These are phyloP conservation scores for Crithidia acanthocephali DNA, from an alignment of 208 protist genomes.

Conservation along the genomic window DNA sequence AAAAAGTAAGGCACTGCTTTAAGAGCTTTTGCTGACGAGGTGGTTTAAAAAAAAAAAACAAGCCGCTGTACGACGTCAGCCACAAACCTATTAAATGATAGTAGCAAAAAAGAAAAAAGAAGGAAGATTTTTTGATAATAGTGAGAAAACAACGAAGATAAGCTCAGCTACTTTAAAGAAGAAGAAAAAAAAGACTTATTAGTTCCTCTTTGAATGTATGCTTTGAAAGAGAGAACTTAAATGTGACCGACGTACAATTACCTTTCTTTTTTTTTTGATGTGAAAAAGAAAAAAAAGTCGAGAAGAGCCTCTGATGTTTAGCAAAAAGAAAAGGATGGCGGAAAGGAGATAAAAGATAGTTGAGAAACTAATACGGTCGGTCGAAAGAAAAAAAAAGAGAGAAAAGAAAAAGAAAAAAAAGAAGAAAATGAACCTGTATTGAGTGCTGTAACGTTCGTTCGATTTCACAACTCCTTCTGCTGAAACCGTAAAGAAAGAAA, in stretches of 20 bases:
- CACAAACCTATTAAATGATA: background rate
- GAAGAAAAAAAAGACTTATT: too few relatives aligned
- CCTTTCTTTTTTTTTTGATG: too few relatives aligned
- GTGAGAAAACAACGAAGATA: too few relatives aligned
- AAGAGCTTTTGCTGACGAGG: background rate
- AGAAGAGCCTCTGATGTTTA: too few relatives aligned
- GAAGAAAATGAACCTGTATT: background rate
- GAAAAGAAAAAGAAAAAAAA: constrained; percentile 8
- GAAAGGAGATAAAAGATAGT: background rate
- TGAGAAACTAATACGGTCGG: background rate
- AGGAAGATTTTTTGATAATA: too few relatives aligned
- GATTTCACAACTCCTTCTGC: background rate
- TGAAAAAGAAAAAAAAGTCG: background rate
- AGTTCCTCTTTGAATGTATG: too few relatives aligned
- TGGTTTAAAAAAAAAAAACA: background rate
- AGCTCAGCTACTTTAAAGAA: too few relatives aligned
- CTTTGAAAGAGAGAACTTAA: too few relatives aligned
- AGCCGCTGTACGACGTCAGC: background rate
- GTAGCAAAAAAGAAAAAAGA: background rate
- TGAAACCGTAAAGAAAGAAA: background rate
- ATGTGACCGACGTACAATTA: too few relatives aligned
- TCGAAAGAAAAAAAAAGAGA: constrained; percentile 6
- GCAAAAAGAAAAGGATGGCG: too few relatives aligned
- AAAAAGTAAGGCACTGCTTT: background rate
- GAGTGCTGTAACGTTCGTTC: background rate